Base-by-base conservation (phyloP, 352 stramenopile species). In the Elongisporangium undulatum region DNA sequence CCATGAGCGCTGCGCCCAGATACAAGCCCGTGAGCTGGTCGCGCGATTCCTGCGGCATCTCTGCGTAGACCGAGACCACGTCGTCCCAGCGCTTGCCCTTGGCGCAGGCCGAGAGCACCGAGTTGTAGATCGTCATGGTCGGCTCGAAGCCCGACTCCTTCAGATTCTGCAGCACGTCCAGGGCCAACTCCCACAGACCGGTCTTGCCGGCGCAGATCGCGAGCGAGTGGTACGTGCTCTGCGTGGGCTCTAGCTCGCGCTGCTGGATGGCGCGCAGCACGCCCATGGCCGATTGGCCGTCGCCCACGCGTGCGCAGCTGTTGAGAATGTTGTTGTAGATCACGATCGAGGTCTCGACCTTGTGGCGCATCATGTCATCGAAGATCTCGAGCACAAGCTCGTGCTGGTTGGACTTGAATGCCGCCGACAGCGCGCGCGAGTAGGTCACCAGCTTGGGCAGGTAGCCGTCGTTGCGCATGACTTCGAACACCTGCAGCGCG, bases 241-340 rank as follows among this genome's bases (percentile, higher is more conserved):
- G 79, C 19, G 79, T 89, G 80, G 92, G 88, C 55, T 78, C 67
- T 1, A 93, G 58, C 9, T 66, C 56, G 2, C 69, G 75, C 63
- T 93, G 68, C 9, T 68, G 76, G 55, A 91, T 89, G 17, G 82
- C 80, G 4, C 74, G 76, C 57, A 92, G 59, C 48, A 95, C 79
- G 7, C 77, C 82, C 4, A 89, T 34, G 1, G 85, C 80, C 53
- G 82, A 90, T 41, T 91, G 77, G 17, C 79, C 80, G 59, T 95
- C 85, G 5, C 67, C 75, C 4, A 86, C 74, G 24, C 83, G 82
- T 17, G 81, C 85, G 49, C 85, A 95, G 58, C 79, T 91, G 68
- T 93, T 92, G 51, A 95, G 72, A 26, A 94, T 89, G 60, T 77
- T 94, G 66, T 94, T 94, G 77, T 91, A 92, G 57, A 88, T 91